A percentile compares a stretch with the other conserved stretches of the same genome.
Evolutionary conservation across 1,139 yeast species (phyloP).

Genomic region (Geotrichum cucujoidarum): DNA sequence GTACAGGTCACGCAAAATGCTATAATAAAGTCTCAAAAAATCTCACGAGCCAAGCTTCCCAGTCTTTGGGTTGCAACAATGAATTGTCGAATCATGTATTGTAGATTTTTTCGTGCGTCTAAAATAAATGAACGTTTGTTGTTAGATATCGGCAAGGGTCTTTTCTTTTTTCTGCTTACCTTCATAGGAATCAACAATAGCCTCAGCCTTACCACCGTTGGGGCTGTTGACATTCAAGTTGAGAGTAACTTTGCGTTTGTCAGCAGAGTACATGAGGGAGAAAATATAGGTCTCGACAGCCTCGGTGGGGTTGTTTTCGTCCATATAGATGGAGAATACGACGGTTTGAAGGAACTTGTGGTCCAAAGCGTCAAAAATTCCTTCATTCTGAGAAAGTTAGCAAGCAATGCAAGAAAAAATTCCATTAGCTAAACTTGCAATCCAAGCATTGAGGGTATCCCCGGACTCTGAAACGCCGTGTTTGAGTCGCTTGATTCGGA

Average conservation of each 20-base stretch:
- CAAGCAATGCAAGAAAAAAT: background rate
- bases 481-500: slow-evolving; percentile 18
- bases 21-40: background rate
- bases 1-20: too few species aligned
- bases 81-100: slow-evolving; percentile 12
- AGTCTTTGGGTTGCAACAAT: slow-evolving; percentile 16
- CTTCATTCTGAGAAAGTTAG: slow-evolving; percentile 8
- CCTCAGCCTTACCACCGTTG: slow-evolving; percentile 4
- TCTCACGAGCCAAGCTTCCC: slow-evolving; percentile 14
- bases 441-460: slow-evolving; percentile 17
- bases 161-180: slow-evolving; percentile 1
- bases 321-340: slow-evolving; percentile 15
- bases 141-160: too few species aligned
- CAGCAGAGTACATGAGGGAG: slow-evolving; percentile 14
- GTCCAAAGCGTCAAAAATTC: slow-evolving; percentile 19
- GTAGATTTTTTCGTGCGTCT: slow-evolving; percentile 16
- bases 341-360: slow-evolving; percentile 16
- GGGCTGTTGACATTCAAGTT: slow-evolving; percentile 4
- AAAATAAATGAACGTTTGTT: background rate
- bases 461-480: slow-evolving; percentile 14
- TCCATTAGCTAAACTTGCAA: slow-evolving; percentile 11
- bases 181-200: slow-evolving; percentile 1
- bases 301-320: slow-evolving; percentile 10
- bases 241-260: slow-evolving; percentile 12
- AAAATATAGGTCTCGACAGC: slow-evolving; percentile 16